Conservation (phyloP, 164 flowering plant species). For the Umbellularia californica region DNA sequence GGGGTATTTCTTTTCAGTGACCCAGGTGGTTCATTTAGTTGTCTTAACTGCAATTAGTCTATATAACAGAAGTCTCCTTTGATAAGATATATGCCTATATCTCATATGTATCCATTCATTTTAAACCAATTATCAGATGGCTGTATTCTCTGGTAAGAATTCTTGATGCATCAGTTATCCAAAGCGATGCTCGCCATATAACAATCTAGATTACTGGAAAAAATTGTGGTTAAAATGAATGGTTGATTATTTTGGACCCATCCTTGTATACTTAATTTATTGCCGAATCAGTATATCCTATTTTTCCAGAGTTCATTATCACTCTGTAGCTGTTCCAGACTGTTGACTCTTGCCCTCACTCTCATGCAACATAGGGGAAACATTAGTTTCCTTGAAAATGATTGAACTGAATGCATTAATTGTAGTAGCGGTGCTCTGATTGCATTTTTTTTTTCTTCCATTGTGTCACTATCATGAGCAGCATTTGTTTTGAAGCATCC, state of each 20-base stretch:
- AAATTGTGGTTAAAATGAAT: not conserved
- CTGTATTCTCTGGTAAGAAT: no score
- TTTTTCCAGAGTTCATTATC: not conserved
- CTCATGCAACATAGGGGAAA: not conserved
- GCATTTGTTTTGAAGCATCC: slow-evolving; percentile 74
- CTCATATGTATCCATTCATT: no score
- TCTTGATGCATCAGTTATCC: not conserved
- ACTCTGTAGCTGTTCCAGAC: not conserved
- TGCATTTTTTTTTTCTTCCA: no score
- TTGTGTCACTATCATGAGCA: slow-evolving; percentile 19
- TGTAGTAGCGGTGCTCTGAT: not conserved
- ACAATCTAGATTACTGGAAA: not conserved
- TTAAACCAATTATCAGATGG: no score
- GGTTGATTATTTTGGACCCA: not conserved
- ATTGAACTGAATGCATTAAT: not conserved
- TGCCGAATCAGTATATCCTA: not conserved
- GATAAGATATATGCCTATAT: no score
- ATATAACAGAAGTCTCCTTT: not conserved
- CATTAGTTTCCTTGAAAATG: not conserved
- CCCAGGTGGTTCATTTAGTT: not conserved
- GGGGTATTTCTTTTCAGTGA: not conserved
- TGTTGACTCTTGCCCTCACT: not conserved
- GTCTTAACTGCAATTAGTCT: not conserved
- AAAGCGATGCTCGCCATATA: not conserved
- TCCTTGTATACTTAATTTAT: no score